Percentiles rank a stretch among this genome's conserved stretches.
Evolutionary conservation across 495 filamentous ascomycete species (phyloP).

Genomic region (Sphaerosporella brunnea): DNA sequence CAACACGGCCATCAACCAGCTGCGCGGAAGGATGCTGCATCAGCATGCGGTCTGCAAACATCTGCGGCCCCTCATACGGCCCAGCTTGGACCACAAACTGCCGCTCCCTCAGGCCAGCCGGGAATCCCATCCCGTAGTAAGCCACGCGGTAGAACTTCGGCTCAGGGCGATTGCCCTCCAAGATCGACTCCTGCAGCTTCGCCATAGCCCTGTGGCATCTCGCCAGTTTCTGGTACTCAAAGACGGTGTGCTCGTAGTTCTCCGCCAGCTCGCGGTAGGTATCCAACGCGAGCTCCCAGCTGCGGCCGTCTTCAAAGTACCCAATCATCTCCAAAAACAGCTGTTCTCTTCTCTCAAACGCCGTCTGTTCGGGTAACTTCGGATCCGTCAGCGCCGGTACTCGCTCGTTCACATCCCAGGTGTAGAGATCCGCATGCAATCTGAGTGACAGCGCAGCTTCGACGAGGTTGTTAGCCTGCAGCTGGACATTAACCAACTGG

Average conservation of each 20-base stretch:
- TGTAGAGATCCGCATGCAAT: conserved; percentile 81
- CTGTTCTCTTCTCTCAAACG: conserved; percentile 83
- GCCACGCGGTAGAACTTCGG: conserved; percentile 83
- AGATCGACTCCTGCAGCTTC: conserved; percentile 71
- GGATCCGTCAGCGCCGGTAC: conserved; percentile 56
- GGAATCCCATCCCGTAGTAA: conserved; percentile 86
- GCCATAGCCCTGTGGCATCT: conserved; percentile 81
- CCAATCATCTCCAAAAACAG: conserved; percentile 90
- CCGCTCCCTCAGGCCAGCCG: conserved; percentile 61
- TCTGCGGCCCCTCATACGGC: conserved; percentile 53
- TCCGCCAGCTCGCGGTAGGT: conserved; percentile 77
- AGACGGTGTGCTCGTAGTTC: conserved; percentile 76
- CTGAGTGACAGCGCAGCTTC: conserved; percentile 83
- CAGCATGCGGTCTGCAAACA: conserved; percentile 84
- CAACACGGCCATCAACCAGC: conserved; percentile 52
- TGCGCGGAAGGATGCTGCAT: conserved; percentile 77
- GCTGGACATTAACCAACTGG: conserved; percentile 67
- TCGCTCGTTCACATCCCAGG: conserved; percentile 62
- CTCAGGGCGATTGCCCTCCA: conserved; percentile 49
- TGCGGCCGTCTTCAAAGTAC: conserved; percentile 77
- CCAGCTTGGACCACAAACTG: conserved; percentile 81
- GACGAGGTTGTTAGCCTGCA: conserved; percentile 55
- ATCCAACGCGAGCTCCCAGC: conserved; percentile 77
- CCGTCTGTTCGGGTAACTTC: conserved; percentile 59
- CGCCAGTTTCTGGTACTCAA: conserved; percentile 83